Conservation (phyloP, 2,329 filamentous ascomycete genomes). For the Neonectria faginata region DNA sequence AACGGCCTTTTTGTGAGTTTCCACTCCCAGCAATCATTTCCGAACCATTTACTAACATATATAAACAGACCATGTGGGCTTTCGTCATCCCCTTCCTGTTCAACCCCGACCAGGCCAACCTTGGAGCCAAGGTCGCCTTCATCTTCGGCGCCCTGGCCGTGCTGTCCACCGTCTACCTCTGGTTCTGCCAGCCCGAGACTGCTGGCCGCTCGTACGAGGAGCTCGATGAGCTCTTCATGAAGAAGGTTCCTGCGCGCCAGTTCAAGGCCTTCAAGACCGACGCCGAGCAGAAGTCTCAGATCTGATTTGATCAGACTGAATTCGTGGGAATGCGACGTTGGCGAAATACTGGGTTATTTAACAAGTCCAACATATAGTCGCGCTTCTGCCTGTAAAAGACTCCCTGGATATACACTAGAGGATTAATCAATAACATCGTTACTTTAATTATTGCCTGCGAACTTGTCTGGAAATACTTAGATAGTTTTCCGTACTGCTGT, state of each 20-base stretch:
- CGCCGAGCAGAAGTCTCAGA: conserved; percentile 22
- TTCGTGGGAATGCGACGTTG: background rate
- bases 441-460: background rate
- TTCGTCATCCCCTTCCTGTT: conserved; percentile 40
- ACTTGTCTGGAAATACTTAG: no score
- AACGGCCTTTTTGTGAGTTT: conserved; percentile 35
- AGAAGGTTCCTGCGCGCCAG: conserved; percentile 40
- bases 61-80: conserved; percentile 32
- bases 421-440: conserved; percentile 23
- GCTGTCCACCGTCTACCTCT: conserved; percentile 49
- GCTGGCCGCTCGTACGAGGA: conserved; percentile 43
- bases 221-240: conserved; percentile 45
- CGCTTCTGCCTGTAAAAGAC: conserved; percentile 3
- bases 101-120: conserved; percentile 39
- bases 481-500: no score
- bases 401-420: conserved; percentile 5
- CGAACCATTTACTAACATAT: background rate
- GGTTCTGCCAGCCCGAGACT: conserved; percentile 53
- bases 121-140: conserved; percentile 37
- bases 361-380: background rate
- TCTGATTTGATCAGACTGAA: background rate
- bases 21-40: background rate
- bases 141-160: conserved; percentile 51
- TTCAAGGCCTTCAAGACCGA: conserved; percentile 42
- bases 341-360: background rate